Base-by-base conservation (phyloP, 176 grass and related monocot genomes). In the Dendrocalamus sinicus region DNA sequence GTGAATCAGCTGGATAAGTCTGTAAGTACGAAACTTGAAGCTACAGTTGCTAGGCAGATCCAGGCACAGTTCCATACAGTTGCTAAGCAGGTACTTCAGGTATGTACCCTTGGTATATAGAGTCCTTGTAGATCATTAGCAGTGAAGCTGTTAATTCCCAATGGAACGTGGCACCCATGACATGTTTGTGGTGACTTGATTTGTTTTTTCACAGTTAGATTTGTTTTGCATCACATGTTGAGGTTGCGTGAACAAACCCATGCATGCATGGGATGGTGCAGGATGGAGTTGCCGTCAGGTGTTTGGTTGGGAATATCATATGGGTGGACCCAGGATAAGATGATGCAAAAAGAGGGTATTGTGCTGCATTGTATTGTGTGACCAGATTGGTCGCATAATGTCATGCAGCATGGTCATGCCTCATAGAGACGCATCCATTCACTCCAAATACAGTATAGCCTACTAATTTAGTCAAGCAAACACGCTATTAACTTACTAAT, bases 1-100 rank as follows among this genome's bases (percentile, higher is more conserved):
- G 88, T 86, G 28, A 98, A 91, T 89, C 93, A 95, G 45, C 88
- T 98, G 54, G 96, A 98, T 51, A 98, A 98, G 72, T 95, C 96
- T 47, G 7, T 95, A 32, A 87, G 77, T 86, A 76, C 75, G 7
- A 98, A 94, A 87, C 89, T 98, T 44, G 96, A 98, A 92, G 90
- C 77, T 84, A 87, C 84, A 32, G 74, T 95, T 40, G 86, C 78
- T 70, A 98, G 89, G 86, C 96, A 95, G 89, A 90, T 94, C 78
- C 96, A 98, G 89, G 74, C 81, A 61, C 96, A 98, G 50, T 95
- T 98, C 69, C 91, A 95, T 87, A 89, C 93, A 78, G 87, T 91
- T 9, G 82, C 81, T 32, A 98, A 92, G 77, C 93, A 95, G 90
- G 79, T 75, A 75, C 83, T 98, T 78, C 93, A 98, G 93, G 96